Percentiles rank a stretch among this genome's conserved stretches.
phyloP scores from a whole-genome alignment of 148 eudicot genomes.

The Cornus kousa region DNA sequence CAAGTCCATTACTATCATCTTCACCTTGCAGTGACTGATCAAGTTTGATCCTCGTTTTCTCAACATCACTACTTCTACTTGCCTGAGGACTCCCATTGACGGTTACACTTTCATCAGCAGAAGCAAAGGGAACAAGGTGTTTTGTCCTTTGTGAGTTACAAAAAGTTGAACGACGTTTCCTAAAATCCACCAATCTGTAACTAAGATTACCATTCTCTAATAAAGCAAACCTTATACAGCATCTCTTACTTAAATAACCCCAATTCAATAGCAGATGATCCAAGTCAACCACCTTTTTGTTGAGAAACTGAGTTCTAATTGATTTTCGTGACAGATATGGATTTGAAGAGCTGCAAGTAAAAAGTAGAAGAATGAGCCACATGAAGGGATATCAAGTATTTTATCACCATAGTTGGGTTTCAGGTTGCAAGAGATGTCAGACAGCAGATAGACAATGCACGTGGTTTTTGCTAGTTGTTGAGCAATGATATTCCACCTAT shows the following conservation, averaged over 20 bases:
- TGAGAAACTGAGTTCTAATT: conserved; percentile 29
- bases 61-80: conserved; percentile 55
- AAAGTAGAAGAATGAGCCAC: conserved; percentile 14
- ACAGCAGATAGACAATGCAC: not conserved
- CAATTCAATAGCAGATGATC: conserved; percentile 33
- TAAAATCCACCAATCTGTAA: conserved; percentile 33
- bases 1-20: conserved; percentile 73
- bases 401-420: not conserved
- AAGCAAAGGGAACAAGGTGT: conserved; percentile 41
- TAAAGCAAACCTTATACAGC: conserved; percentile 39
- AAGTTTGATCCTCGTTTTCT: conserved; percentile 61
- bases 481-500: not conserved
- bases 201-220: conserved; percentile 33
- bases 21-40: conserved; percentile 66
- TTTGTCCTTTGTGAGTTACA: conserved; percentile 39
- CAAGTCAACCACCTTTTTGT: conserved; percentile 35
- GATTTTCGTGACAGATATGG: conserved; percentile 47
- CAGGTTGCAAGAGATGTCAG: not conserved
- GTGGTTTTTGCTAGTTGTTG: not conserved
- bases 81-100: conserved; percentile 71
- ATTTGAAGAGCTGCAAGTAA: conserved; percentile 64
- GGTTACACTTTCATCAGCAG: conserved; percentile 83
- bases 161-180: conserved; percentile 30
- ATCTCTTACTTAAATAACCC: conserved; percentile 42
- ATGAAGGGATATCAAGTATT: conserved; percentile 2